Evolutionary conservation across 495 filamentous ascomycete genomes (phyloP).

Genomic region (Talaromyces stipitatus): DNA sequence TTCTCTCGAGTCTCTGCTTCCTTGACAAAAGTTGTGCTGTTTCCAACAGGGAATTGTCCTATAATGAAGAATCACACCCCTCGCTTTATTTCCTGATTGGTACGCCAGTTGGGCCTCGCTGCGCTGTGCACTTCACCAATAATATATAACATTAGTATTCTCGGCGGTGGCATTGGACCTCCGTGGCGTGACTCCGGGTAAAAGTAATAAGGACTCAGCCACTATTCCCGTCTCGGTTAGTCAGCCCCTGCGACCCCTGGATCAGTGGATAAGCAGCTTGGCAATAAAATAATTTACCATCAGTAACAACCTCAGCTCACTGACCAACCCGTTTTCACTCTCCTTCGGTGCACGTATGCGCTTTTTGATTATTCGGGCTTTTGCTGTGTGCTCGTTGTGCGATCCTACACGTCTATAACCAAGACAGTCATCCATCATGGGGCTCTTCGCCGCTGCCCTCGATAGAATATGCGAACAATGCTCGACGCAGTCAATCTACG

Average conservation of each 20-base stretch:
- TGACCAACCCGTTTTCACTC: background rate
- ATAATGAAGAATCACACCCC: too few species aligned
- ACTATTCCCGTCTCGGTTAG: constrained; percentile 1
- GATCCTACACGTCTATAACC: constrained; percentile 7
- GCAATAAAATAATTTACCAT: background rate
- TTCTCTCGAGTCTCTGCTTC: too few species aligned
- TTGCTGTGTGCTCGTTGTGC: background rate
- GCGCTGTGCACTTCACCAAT: too few species aligned
- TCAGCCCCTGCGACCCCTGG: background rate
- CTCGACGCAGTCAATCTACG: constrained; percentile 26
- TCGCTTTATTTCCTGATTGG: too few species aligned
- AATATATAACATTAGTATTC: too few species aligned
- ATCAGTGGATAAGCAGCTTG: background rate
- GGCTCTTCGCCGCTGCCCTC: constrained; percentile 22
- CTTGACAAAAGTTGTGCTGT: too few species aligned
- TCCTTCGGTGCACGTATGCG: background rate
- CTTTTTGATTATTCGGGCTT: background rate
- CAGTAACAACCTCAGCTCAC: background rate
- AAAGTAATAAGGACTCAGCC: background rate
- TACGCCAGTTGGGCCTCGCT: too few species aligned
- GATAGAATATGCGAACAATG: constrained; percentile 20
- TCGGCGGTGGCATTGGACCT: background rate
- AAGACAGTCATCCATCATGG: constrained; percentile 14
- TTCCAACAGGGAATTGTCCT: too few species aligned
- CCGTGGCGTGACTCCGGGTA: constrained; percentile 2